These are phyloP conservation scores for Termitomyces heimii DNA, from an alignment of 768 basidiomycete species.

Conservation along the genomic window DNA sequence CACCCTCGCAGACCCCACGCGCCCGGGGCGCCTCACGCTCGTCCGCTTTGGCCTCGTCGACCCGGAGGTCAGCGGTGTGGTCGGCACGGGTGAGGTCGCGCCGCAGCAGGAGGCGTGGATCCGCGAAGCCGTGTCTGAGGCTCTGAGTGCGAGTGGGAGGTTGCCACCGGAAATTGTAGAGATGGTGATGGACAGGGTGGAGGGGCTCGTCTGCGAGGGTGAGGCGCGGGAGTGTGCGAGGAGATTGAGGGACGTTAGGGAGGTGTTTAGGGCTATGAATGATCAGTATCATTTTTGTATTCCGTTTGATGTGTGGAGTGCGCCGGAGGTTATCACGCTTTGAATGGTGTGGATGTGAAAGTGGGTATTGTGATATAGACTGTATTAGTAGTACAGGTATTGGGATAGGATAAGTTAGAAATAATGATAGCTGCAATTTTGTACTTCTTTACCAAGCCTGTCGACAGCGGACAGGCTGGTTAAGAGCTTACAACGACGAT, in stretches of 20 bases:
- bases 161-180: slow-evolving; percentile 41
- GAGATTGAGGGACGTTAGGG: slow-evolving; percentile 26
- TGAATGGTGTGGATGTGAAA: too few relatives aligned
- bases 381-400: too few relatives aligned
- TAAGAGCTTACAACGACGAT: too few relatives aligned
- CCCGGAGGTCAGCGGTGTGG: slow-evolving; percentile 34
- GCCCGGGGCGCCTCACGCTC: slow-evolving; percentile 36
- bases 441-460: too few relatives aligned
- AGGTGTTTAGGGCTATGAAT: slow-evolving; percentile 31
- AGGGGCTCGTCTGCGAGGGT: slow-evolving; percentile 30
- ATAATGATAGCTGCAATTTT: too few relatives aligned
- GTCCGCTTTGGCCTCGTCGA: slow-evolving; percentile 45
- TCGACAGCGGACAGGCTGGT: too few relatives aligned
- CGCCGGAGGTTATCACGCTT: slow-evolving; percentile 2
- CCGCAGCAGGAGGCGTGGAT: slow-evolving; percentile 49
- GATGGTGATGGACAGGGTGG: slow-evolving; percentile 28
- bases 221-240: slow-evolving; percentile 30
- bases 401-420: too few relatives aligned
- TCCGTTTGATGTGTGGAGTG: slow-evolving; percentile 44
- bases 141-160: slow-evolving; percentile 18
- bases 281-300: slow-evolving; percentile 44
- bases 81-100: slow-evolving; percentile 38
- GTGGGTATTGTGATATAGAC: too few relatives aligned
- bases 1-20: slow-evolving; percentile 29
- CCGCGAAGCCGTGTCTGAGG: slow-evolving; percentile 27